Base-by-base conservation (phyloP, 2,329 filamentous ascomycete species). In the Aspergillus niger region DNA sequence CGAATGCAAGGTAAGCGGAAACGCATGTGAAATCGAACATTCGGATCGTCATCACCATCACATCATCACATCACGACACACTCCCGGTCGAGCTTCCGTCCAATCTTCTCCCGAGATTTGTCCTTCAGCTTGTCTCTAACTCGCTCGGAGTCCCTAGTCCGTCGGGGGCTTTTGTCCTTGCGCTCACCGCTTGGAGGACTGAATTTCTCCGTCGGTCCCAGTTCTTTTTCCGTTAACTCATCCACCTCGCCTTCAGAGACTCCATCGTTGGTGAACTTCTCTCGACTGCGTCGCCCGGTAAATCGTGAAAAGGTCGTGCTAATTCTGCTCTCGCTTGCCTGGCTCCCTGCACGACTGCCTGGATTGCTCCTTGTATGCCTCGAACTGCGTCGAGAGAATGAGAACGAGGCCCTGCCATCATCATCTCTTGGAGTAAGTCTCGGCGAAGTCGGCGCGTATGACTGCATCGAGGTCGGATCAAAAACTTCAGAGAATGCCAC, bases 31-130 rank as follows among this genome's bases (percentile, higher is more conserved):
- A 36, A 38, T 22, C 28, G 41, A 44, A 39, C 7, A 22, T 60
- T 7, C 38, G 30, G 15, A n/a, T 22, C 28, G 10, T 44, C 53
- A 47, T 47, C 24, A 30, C 22, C 44, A 22, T 41, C 32, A 51
- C 38, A 38, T 44, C n/a, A 24, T 66, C 67, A 79, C 77, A 79
- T 80, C 43, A 79, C 67, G 58, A 68, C 57, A 67, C 79, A 81
- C 63, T 81, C 79, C 52, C 79, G 72, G 44, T 81, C 79, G 8
- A 75, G 72, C 41, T 72, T 73, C 47, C 64, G 69, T 52, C 65
- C 71, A 53, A 69, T 70, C 67, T 72, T 78, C 58, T 79, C 75
- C 51, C 70, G 69, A 24, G 70, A 69, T 55, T 74, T 73, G 41
- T 70, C 70, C 65, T 72, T 78, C 22, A 58, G 59, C 57, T 73